Conservation (phyloP, 148 eudicot species). For the Camellia japonica region DNA sequence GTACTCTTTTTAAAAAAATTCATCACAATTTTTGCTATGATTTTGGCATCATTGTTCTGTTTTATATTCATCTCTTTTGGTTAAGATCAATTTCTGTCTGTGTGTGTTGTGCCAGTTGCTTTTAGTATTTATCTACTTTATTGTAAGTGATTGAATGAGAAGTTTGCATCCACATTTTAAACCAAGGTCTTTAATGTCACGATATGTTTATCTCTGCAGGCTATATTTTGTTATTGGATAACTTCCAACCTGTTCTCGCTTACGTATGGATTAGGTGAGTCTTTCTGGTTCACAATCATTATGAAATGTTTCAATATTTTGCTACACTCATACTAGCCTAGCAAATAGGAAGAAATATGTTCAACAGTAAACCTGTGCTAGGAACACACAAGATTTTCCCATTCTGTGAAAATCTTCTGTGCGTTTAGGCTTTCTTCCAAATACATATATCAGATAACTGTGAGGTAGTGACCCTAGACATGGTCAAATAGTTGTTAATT, state of each 20-base stretch:
- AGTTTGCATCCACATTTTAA: background rate
- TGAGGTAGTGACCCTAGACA: background rate
- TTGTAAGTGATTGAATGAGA: background rate
- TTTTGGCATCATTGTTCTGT: background rate
- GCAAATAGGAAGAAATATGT: too few species aligned
- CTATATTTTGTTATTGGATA: conserved; percentile 90
- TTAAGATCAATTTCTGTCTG: background rate
- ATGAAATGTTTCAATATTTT: background rate
- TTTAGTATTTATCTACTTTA: background rate
- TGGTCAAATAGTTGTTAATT: background rate
- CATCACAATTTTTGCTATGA: background rate
- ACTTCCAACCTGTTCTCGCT: conserved; percentile 90
- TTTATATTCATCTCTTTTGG: background rate
- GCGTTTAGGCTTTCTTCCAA: too few species aligned
- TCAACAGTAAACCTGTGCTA: too few species aligned
- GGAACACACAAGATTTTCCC: too few species aligned
- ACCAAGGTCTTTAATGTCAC: background rate
- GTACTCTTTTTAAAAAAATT: background rate
- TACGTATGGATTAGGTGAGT: conserved; percentile 72
- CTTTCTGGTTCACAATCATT: conserved; percentile 11
- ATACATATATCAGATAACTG: too few species aligned
- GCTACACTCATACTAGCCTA: too few species aligned
- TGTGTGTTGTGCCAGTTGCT: background rate
- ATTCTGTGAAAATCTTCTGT: too few species aligned
- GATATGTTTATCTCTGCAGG: conserved; percentile 48